phyloP scores from a whole-genome alignment of 331 rosid genomes.

The Acacia concinna region DNA sequence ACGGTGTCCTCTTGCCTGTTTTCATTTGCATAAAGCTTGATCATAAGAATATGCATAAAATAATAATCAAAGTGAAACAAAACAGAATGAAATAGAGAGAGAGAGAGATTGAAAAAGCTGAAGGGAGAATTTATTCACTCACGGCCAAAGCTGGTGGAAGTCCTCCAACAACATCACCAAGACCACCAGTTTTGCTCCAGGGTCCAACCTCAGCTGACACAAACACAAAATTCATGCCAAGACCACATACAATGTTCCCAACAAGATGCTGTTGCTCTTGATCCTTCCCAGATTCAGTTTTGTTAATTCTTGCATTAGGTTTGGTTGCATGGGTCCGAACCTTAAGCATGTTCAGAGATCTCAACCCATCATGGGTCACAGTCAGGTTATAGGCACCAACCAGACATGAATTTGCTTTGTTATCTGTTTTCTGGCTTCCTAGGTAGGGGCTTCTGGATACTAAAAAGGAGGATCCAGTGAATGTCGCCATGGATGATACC shows the following conservation, averaged over 20 bases:
- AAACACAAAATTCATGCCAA: slow-evolving; percentile 52
- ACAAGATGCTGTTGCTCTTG: neutral
- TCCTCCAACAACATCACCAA: slow-evolving; percentile 82
- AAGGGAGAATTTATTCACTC: slow-evolving; percentile 21
- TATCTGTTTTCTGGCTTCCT: slow-evolving; percentile 35
- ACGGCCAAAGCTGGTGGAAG: slow-evolving; percentile 80
- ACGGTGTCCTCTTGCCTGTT: slow-evolving; percentile 65
- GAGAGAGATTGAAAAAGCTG: neutral
- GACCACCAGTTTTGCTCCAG: slow-evolving; percentile 88
- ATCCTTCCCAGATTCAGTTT: neutral
- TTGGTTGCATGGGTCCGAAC: slow-evolving; percentile 17
- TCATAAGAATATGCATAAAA: neutral
- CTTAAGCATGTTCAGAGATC: slow-evolving; percentile 38
- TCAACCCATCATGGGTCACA: slow-evolving; percentile 41
- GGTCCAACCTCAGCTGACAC: slow-evolving; percentile 67
- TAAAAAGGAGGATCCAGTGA: slow-evolving; percentile 37
- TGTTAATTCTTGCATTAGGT: neutral
- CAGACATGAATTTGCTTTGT: slow-evolving; percentile 24
- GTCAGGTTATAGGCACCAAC: slow-evolving; percentile 23
- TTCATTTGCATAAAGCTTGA: neutral
- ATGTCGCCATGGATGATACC: slow-evolving; percentile 42
- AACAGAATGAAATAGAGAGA: neutral
- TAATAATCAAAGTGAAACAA: neutral
- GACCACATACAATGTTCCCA: slow-evolving; percentile 40
- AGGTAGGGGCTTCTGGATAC: slow-evolving; percentile 34